A percentile compares a stretch with the other conserved stretches of the same genome.
Conservation (phyloP, 495 filamentous ascomycete species). For the Lophium mytilinum region DNA sequence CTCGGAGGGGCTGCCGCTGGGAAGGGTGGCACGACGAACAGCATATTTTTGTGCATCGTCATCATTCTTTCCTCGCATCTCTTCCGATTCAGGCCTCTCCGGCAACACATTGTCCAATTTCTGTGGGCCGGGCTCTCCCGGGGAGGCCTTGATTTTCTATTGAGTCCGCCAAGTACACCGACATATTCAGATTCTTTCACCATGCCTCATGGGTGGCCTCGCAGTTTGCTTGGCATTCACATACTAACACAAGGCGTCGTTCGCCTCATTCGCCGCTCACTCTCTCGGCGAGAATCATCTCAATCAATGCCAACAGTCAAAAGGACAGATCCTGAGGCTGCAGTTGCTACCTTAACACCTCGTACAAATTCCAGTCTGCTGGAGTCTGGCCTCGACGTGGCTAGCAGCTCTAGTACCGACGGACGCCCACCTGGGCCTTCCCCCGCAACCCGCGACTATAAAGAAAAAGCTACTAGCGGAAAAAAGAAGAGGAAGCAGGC, state of each 20-base stretch:
- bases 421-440: slow-evolving; percentile 42
- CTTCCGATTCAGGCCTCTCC: slow-evolving; percentile 50
- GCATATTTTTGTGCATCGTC: slow-evolving; percentile 67
- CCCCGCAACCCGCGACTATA: slow-evolving; percentile 43
- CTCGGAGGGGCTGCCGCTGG: slow-evolving; percentile 77
- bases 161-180: slow-evolving; percentile 22
- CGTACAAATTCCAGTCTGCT: slow-evolving; percentile 17
- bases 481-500: slow-evolving; percentile 87
- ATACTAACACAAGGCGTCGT: slow-evolving; percentile 30
- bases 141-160: slow-evolving; percentile 24
- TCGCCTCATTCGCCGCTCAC: slow-evolving; percentile 28
- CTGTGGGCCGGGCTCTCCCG: slow-evolving; percentile 25
- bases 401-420: slow-evolving; percentile 44
- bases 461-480: slow-evolving; percentile 49
- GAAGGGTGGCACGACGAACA: slow-evolving; percentile 53
- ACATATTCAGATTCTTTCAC: slow-evolving; percentile 14
- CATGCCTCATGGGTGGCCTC: slow-evolving; percentile 20
- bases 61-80: slow-evolving; percentile 66
- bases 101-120: slow-evolving; percentile 32
- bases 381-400: slow-evolving; percentile 38
- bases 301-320: slow-evolving; percentile 24
- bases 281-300: slow-evolving; percentile 18
- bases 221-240: slow-evolving; percentile 26
- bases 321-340: slow-evolving; percentile 32
- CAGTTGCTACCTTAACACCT: slow-evolving; percentile 8